Evolutionary conservation across 768 basidiomycete genomes (phyloP).

Genomic region (Cystofilobasidium bisporidii): DNA sequence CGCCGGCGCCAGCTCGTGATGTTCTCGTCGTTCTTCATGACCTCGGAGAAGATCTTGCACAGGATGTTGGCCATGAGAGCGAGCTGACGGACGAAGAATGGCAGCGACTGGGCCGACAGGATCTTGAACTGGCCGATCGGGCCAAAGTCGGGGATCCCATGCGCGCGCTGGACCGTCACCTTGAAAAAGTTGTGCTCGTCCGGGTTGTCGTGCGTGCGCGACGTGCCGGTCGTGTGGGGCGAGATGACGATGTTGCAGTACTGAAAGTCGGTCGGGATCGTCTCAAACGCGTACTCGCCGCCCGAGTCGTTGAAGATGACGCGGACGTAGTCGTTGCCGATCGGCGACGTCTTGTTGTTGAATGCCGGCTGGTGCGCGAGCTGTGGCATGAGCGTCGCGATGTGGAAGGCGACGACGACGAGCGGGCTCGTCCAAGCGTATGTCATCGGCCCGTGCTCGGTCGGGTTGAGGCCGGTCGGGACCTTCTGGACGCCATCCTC

Average conservation of each 20-base stretch:
- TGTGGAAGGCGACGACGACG: constrained; percentile 85
- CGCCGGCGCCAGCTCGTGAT: constrained; percentile 82
- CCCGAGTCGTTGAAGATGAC: constrained; percentile 98
- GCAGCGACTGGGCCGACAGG: constrained; percentile 76
- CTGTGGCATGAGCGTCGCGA: constrained; percentile 94
- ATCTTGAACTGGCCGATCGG: constrained; percentile 90
- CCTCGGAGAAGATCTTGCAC: constrained; percentile 65
- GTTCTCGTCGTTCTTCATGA: constrained; percentile 61
- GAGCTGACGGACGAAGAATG: constrained; percentile 78
- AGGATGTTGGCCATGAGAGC: constrained; percentile 83
- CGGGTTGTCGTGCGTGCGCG: constrained; percentile 46
- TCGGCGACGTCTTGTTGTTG: constrained; percentile 83
- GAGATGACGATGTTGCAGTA: constrained; percentile 96
- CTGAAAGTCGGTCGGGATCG: constrained; percentile 83
- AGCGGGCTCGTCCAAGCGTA: constrained; percentile 99
- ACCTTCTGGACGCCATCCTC: constrained; percentile 75
- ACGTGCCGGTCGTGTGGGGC: constrained; percentile 45
- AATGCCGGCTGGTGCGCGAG: constrained; percentile 36
- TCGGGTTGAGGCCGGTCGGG: constrained; percentile 82
- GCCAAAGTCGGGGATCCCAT: constrained; percentile 85
- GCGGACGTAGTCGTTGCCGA: constrained; percentile 92
- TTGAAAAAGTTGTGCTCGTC: constrained; percentile 96
- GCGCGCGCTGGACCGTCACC: constrained; percentile 75
- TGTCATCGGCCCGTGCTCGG: constrained; percentile 88
- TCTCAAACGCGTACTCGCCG: constrained; percentile 73